Percentiles rank a stretch among this genome's conserved stretches.
These are phyloP conservation scores for Phialophora verrucosa DNA, from an alignment of 2,329 filamentous ascomycete genomes.

Conservation along the genomic window DNA sequence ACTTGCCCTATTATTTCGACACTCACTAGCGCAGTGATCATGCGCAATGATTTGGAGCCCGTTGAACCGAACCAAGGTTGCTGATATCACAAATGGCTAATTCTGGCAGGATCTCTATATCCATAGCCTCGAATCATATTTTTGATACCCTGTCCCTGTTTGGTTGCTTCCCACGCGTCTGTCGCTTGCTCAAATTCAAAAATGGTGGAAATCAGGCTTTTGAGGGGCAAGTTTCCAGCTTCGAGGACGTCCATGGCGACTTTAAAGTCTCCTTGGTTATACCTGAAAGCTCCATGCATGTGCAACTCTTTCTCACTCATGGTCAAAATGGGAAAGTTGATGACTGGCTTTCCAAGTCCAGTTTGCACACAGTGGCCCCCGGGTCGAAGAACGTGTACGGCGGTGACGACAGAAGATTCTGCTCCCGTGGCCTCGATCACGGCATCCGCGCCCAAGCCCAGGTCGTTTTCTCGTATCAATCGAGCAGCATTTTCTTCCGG, in stretches of 20 bases:
- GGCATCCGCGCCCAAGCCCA: conserved; percentile 49
- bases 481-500: conserved; percentile 40
- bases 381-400: conserved; percentile 46
- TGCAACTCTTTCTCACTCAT: conserved; percentile 46
- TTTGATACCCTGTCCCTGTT: conserved; percentile 38
- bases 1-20: neutral
- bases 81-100: conserved; percentile 25
- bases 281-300: conserved; percentile 45
- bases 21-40: neutral
- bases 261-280: conserved; percentile 45
- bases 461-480: conserved; percentile 47
- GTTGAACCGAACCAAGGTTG: neutral
- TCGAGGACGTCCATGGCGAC: conserved; percentile 49
- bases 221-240: conserved; percentile 42
- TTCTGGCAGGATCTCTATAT: conserved; percentile 31
- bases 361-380: conserved; percentile 46
- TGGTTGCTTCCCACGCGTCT: conserved; percentile 46
- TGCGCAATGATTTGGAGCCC: neutral
- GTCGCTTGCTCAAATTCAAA: conserved; percentile 45
- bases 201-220: conserved; percentile 44
- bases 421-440: conserved; percentile 54
- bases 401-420: conserved; percentile 52
- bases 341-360: conserved; percentile 48
- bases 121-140: conserved; percentile 39
- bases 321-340: conserved; percentile 46